Percentiles rank a stretch among this genome's conserved stretches.
Conservation (phyloP, 2,329 filamentous ascomycete genomes). For the Pseudogymnoascus sp. region DNA sequence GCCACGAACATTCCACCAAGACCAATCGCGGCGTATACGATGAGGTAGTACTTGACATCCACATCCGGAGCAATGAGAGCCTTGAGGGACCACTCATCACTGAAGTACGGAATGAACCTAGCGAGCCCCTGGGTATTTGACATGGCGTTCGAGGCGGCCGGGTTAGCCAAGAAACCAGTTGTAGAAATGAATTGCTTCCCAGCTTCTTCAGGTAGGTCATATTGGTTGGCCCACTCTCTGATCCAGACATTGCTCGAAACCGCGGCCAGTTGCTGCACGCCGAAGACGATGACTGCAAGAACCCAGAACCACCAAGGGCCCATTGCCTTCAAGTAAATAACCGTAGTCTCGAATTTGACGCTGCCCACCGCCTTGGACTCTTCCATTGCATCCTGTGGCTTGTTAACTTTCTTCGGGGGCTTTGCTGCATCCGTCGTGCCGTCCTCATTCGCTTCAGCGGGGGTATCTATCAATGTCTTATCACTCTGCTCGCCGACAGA, state of each 20-base stretch:
- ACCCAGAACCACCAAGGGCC: constrained; percentile 96
- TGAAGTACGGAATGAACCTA: constrained; percentile 28
- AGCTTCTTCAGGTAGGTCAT: constrained; percentile 43
- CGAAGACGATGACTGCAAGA: constrained; percentile 66
- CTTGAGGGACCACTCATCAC: constrained; percentile 26
- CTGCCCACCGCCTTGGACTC: constrained; percentile 80
- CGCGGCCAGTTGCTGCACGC: constrained; percentile 73
- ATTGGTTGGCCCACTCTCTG: constrained; percentile 88
- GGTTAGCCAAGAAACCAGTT: constrained; percentile 23
- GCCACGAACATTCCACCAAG: constrained; percentile 72
- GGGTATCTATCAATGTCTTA: constrained; percentile 41
- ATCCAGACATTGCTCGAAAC: constrained; percentile 94
- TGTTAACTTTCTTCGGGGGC: constrained; percentile 35
- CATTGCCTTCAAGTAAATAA: constrained; percentile 83
- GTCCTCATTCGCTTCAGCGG: constrained; percentile 40
- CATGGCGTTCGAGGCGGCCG: constrained; percentile 23
- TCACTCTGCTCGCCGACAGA: constrained; percentile 59
- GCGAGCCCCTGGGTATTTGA: constrained; percentile 20
- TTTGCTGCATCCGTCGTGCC: constrained; percentile 28
- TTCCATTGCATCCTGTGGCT: constrained; percentile 45
- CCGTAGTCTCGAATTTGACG: constrained; percentile 80
- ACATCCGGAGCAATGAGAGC: constrained; percentile 45
- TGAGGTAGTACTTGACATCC: constrained; percentile 75
- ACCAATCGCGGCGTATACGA: constrained; percentile 74
- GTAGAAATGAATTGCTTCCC: constrained; percentile 3